These are phyloP conservation scores for Exserohilum rostratum DNA, from an alignment of 2,329 filamentous ascomycete genomes.

Conservation along the genomic window DNA sequence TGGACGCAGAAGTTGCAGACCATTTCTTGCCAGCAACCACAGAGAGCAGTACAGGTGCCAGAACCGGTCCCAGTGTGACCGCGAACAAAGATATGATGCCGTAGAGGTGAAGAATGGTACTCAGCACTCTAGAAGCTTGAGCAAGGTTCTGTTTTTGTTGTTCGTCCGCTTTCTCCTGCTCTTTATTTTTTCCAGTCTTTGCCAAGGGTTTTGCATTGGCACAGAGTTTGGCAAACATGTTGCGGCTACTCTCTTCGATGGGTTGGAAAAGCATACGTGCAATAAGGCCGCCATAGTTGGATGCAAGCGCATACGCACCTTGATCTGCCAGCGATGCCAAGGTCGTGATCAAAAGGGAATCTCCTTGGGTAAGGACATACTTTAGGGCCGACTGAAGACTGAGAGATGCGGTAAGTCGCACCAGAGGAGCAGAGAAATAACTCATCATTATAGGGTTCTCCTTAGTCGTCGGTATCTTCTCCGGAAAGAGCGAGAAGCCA, in stretches of 20 bases:
- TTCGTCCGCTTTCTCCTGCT: slow-evolving; percentile 12
- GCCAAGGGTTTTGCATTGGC: slow-evolving; percentile 42
- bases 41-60: slow-evolving; percentile 74
- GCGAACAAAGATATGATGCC: slow-evolving; percentile 72
- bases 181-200: slow-evolving; percentile 3
- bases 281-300: slow-evolving; percentile 87
- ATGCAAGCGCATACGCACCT: slow-evolving; percentile 89
- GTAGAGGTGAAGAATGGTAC: slow-evolving; percentile 73
- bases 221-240: slow-evolving; percentile 84
- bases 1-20: slow-evolving; percentile 73
- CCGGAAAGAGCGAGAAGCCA: slow-evolving; percentile 72
- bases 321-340: slow-evolving; percentile 80
- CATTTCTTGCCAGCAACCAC: slow-evolving; percentile 80
- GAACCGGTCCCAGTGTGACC: slow-evolving; percentile 72
- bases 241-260: slow-evolving; percentile 90
- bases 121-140: slow-evolving; percentile 60
- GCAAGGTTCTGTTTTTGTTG: slow-evolving; percentile 34
- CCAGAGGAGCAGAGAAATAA: slow-evolving; percentile 70
- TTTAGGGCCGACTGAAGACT: slow-evolving; percentile 90
- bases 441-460: slow-evolving; percentile 27
- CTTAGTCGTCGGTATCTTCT: slow-evolving; percentile 48
- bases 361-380: slow-evolving; percentile 91
- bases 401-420: slow-evolving; percentile 78
- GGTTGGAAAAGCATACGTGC: slow-evolving; percentile 92
- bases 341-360: slow-evolving; percentile 83